A percentile compares a stretch with the other conserved stretches of the same genome.
Evolutionary conservation across 75 land plant genomes (phyloP).

Genomic region (Ceratopteris richardii): DNA sequence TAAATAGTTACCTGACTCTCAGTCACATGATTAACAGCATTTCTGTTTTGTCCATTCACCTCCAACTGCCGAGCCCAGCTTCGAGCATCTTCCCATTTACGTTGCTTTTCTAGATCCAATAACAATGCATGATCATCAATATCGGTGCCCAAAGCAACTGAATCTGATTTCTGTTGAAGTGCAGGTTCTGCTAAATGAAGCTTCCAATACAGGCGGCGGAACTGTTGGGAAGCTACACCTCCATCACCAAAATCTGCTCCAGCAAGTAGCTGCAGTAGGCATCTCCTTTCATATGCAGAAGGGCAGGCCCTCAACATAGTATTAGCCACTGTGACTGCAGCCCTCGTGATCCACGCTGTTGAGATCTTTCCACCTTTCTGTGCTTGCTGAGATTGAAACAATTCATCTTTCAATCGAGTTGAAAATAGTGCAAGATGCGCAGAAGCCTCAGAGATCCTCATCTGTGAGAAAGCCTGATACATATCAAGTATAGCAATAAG

Average conservation of each 20-base stretch:
- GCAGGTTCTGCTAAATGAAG: slow-evolving; percentile 83
- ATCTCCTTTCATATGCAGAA: slow-evolving; percentile 83
- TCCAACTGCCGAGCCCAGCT: slow-evolving; percentile 94
- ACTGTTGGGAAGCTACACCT: slow-evolving; percentile 61
- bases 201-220: slow-evolving; percentile 78
- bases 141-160: slow-evolving; percentile 33
- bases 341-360: slow-evolving; percentile 60
- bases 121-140: slow-evolving; percentile 76
- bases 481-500: not conserved
- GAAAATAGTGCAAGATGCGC: slow-evolving; percentile 85
- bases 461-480: slow-evolving; percentile 87
- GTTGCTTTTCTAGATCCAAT: slow-evolving; percentile 59
- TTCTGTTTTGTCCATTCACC: slow-evolving; percentile 48
- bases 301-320: slow-evolving; percentile 77
- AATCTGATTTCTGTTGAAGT: slow-evolving; percentile 41
- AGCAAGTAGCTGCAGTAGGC: slow-evolving; percentile 82
- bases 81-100: slow-evolving; percentile 92
- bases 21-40: slow-evolving; percentile 84
- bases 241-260: slow-evolving; percentile 98
- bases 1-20: slow-evolving; percentile 68
- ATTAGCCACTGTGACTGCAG: slow-evolving; percentile 87
- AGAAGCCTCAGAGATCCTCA: slow-evolving; percentile 92
- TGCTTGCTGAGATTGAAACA: slow-evolving; percentile 13
- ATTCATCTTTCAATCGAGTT: slow-evolving; percentile 69
- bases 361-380: slow-evolving; percentile 33